These are phyloP conservation scores for Scytalidium lignicola DNA, from an alignment of 2,329 filamentous ascomycete species.

Conservation along the genomic window DNA sequence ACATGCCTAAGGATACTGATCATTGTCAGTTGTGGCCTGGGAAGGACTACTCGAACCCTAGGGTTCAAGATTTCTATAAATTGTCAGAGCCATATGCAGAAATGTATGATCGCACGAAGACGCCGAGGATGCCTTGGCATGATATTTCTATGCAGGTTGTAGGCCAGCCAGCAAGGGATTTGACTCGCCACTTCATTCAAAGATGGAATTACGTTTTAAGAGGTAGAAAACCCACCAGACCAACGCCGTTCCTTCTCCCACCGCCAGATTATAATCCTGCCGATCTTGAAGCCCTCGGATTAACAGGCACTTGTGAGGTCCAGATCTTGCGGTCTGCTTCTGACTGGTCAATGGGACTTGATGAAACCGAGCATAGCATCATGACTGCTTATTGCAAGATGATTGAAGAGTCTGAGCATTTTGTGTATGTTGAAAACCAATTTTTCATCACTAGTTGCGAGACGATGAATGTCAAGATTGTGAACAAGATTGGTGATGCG, in stretches of 20 bases:
- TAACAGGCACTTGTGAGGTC: conserved; percentile 92
- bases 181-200: conserved; percentile 95
- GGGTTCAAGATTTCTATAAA: conserved; percentile 90
- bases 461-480: conserved; percentile 79
- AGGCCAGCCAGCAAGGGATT: conserved; percentile 87
- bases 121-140: conserved; percentile 97
- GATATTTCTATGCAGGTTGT: conserved; percentile 98
- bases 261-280: conserved; percentile 85
- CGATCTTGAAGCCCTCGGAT: conserved; percentile 80
- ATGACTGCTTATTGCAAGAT: conserved; percentile 92
- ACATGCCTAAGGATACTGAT: conserved; percentile 79
- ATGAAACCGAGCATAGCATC: conserved; percentile 87
- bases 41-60: conserved; percentile 96
- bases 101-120: conserved; percentile 90
- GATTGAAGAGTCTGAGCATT: conserved; percentile 93
- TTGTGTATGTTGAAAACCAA: conserved; percentile 98
- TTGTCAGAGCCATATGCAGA: conserved; percentile 95
- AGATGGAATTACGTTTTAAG: conserved; percentile 96
- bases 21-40: conserved; percentile 95
- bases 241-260: conserved; percentile 87
- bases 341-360: conserved; percentile 87
- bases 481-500: conserved; percentile 91
- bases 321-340: conserved; percentile 89
- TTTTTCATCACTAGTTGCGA: conserved; percentile 95
- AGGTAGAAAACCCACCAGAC: conserved; percentile 86